Conservation (phyloP, 148 eudicot genomes). For the Rhododendron ferrugineum region DNA sequence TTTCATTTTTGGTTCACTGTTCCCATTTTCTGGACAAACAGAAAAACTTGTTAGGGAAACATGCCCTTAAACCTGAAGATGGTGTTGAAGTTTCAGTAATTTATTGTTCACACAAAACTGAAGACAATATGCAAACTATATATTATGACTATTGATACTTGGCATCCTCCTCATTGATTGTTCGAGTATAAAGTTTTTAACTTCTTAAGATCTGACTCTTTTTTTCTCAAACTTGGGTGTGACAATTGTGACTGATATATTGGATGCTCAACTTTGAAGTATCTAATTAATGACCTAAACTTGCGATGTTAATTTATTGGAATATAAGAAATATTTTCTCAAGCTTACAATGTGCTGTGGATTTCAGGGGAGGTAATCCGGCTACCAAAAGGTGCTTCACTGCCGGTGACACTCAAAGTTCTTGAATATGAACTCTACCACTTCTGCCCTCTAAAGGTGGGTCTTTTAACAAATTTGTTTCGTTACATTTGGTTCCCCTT, state of each 20-base stretch:
- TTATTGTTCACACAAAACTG: background rate
- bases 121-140: background rate
- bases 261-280: background rate
- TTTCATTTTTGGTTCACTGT: background rate
- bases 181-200: background rate
- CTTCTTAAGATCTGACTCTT: background rate
- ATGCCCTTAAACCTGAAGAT: background rate
- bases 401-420: conserved; percentile 78
- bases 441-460: conserved; percentile 74
- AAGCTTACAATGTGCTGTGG: background rate
- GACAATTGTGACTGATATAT: background rate
- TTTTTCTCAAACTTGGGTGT: background rate
- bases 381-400: conserved; percentile 55
- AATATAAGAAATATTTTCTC: background rate
- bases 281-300: background rate
- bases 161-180: background rate
- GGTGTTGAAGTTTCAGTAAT: background rate
- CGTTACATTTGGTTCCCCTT: background rate
- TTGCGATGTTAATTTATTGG: background rate
- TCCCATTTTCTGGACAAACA: background rate
- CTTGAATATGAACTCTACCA: conserved; percentile 91
- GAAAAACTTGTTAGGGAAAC: background rate
- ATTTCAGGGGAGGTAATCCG: conserved; percentile 55
- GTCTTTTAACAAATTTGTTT: background rate
- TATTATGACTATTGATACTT: background rate